A percentile compares a stretch with the other conserved stretches of the same genome.
These are phyloP conservation scores for Encephalitozoon romaleae DNA, from an alignment of 371 early-diverging fungal genomes.

Conservation along the genomic window DNA sequence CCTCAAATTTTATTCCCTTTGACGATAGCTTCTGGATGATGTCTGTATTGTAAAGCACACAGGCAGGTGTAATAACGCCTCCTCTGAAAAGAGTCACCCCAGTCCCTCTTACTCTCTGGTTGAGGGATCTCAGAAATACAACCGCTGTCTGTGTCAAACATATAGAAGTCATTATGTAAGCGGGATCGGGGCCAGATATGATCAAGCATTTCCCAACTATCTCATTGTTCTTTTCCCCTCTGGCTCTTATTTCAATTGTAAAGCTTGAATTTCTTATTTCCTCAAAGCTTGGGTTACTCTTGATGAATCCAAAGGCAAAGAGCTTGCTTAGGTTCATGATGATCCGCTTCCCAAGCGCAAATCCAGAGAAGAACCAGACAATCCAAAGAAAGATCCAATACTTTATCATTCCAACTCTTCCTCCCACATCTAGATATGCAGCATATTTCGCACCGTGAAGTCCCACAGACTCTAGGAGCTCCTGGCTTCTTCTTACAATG, in stretches of 20 bases:
- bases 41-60: conserved; percentile 49
- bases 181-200: conserved; percentile 61
- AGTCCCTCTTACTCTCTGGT: not conserved
- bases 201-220: conserved; percentile 15
- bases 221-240: conserved; percentile 27
- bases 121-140: conserved; percentile 9
- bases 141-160: conserved; percentile 41
- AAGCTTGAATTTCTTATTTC: conserved; percentile 49
- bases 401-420: conserved; percentile 12
- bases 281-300: conserved; percentile 35
- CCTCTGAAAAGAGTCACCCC: not conserved
- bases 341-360: conserved; percentile 12
- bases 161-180: conserved; percentile 57
- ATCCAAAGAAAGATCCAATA: conserved; percentile 17
- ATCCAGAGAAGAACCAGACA: conserved; percentile 28
- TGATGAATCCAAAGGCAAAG: conserved; percentile 49
- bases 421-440: conserved; percentile 42
- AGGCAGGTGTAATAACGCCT: conserved; percentile 60
- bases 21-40: conserved; percentile 44
- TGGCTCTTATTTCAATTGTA: conserved; percentile 39
- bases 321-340: conserved; percentile 27
- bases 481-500: conserved; percentile 53
- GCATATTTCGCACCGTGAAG: conserved; percentile 1
- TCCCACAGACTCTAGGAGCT: conserved; percentile 5
- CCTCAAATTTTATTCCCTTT: conserved; percentile 48